phyloP scores from a whole-genome alignment of 2,329 filamentous ascomycete species.

The Emericellopsis atlantica region DNA sequence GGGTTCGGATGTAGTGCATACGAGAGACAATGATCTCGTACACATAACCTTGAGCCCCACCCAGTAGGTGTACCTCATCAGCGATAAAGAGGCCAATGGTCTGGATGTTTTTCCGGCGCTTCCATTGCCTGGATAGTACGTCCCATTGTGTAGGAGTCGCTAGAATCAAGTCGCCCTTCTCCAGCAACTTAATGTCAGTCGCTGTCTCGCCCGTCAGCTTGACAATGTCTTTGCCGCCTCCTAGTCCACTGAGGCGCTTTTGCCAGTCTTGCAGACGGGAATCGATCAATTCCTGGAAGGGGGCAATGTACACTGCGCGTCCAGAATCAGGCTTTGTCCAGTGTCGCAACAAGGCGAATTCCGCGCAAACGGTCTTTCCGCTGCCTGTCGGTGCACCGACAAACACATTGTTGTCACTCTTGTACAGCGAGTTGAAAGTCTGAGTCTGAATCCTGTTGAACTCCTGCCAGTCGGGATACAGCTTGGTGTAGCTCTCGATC shows the following conservation, averaged over 20 bases:
- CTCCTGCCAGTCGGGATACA: slow-evolving; percentile 74
- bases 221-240: slow-evolving; percentile 78
- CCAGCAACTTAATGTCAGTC: slow-evolving; percentile 78
- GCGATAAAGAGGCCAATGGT: slow-evolving; percentile 84
- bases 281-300: slow-evolving; percentile 88
- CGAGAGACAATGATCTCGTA: slow-evolving; percentile 97
- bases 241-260: slow-evolving; percentile 56
- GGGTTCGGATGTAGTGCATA: slow-evolving; percentile 90
- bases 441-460: slow-evolving; percentile 99
- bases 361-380: slow-evolving; percentile 93
- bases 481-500: slow-evolving; percentile 62
- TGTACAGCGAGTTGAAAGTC: slow-evolving; percentile 86
- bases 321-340: slow-evolving; percentile 52
- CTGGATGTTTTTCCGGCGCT: slow-evolving; percentile 89
- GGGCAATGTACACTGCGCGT: slow-evolving; percentile 85
- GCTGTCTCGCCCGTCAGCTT: slow-evolving; percentile 91
- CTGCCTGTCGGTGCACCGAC: slow-evolving; percentile 87
- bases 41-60: slow-evolving; percentile 72
- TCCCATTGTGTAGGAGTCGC: slow-evolving; percentile 96
- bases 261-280: slow-evolving; percentile 75
- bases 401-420: slow-evolving; percentile 86
- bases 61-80: slow-evolving; percentile 89
- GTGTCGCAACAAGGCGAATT: slow-evolving; percentile 81
- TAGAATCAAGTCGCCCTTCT: slow-evolving; percentile 76
- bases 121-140: slow-evolving; percentile 89